Evolutionary conservation across 768 basidiomycete genomes (phyloP).

Genomic region (Pilatotrama ljubarskyi): DNA sequence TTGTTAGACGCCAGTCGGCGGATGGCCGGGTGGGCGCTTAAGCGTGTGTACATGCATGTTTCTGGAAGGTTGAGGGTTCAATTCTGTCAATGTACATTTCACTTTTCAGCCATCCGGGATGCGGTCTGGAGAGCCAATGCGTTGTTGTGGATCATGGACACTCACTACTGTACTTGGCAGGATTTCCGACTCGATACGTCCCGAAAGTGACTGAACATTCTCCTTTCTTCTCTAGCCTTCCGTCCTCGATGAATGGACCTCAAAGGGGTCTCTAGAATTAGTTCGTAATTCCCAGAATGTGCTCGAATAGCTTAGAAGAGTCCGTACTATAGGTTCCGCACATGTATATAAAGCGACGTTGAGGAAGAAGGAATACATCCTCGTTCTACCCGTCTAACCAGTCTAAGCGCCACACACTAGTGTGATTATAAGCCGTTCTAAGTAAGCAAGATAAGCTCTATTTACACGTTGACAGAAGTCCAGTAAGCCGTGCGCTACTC

Average conservation of each 20-base stretch:
- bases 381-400: background rate
- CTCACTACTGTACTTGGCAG: background rate
- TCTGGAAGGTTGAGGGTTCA: too few relatives aligned
- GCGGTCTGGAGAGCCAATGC: too few relatives aligned
- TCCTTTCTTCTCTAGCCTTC: background rate
- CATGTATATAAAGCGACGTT: background rate
- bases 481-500: background rate
- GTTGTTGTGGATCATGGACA: background rate
- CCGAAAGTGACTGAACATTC: background rate
- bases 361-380: background rate
- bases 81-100: too few relatives aligned
- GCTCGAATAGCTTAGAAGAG: background rate
- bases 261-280: background rate
- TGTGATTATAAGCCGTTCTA: background rate
- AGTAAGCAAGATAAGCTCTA: background rate
- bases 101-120: too few relatives aligned
- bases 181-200: background rate
- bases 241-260: background rate
- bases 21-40: too few relatives aligned
- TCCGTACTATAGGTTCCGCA: too few relatives aligned
- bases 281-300: background rate
- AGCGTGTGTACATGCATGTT: too few relatives aligned
- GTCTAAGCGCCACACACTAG: background rate
- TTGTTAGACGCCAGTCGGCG: too few relatives aligned
- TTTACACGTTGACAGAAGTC: background rate